A percentile compares a stretch with the other conserved stretches of the same genome.
Evolutionary conservation across 352 stramenopile species (phyloP).

Genomic region (Globisporangium megalacanthum): DNA sequence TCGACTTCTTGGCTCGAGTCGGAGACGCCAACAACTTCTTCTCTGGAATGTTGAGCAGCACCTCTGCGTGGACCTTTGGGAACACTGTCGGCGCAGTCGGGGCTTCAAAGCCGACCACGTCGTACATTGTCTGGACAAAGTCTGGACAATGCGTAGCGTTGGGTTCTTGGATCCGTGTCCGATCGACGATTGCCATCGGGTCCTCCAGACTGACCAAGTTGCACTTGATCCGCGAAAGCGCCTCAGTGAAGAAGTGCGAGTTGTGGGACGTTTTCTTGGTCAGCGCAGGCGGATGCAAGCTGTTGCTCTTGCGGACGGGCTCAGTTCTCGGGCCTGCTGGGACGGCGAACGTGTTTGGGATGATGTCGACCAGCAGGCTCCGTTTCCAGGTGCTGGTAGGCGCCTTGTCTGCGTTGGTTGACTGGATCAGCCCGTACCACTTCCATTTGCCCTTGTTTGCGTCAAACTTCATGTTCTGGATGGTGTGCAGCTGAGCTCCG

Average conservation of each 20-base stretch:
- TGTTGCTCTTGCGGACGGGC: conserved; percentile 4
- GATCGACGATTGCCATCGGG: conserved; percentile 2
- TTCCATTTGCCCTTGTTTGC: conserved; percentile 18
- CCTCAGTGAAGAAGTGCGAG: conserved; percentile 28
- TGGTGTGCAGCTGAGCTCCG: conserved; percentile 26
- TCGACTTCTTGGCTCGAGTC: conserved; percentile 1
- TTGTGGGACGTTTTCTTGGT: conserved; percentile 2
- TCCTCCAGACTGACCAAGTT: conserved; percentile 15
- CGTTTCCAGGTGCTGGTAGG: background rate
- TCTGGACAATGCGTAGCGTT: conserved; percentile 6
- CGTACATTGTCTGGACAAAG: conserved; percentile 5
- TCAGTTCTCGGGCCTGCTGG: conserved; percentile 6
- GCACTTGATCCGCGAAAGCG: conserved; percentile 24
- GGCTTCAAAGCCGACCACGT: conserved; percentile 5
- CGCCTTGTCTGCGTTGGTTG: background rate
- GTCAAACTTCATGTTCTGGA: conserved; percentile 29
- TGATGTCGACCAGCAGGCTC: conserved; percentile 6
- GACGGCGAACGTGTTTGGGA: background rate
- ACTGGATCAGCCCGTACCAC: conserved; percentile 8
- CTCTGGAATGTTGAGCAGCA: conserved; percentile 4
- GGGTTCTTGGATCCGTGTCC: background rate
- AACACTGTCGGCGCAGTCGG: conserved; percentile 10
- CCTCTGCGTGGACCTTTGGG: conserved; percentile 3
- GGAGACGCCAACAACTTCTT: conserved; percentile 3
- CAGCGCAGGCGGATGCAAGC: background rate